Evolutionary conservation across 108 stramenopile genomes (phyloP), one percentile per base, ranked within the genome.

Genomic region (Skeletonema potamos): DNA sequence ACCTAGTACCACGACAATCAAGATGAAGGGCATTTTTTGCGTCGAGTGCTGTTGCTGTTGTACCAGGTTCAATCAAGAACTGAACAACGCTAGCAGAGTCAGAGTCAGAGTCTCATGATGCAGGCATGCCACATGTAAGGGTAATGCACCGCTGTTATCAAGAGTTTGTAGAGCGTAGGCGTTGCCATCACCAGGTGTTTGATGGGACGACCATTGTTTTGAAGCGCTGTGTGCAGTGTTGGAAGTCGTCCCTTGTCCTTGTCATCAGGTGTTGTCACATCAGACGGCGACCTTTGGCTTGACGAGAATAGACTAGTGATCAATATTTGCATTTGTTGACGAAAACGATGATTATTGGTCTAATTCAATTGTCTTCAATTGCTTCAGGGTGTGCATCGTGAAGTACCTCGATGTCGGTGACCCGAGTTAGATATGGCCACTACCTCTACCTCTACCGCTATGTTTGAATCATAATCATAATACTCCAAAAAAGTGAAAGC

Each of bases 1-100:
- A 11, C 2, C 22, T 66, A 9, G 41, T 51, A 24, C 65, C 65
- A 20, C 65, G 44, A 3, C 65, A 66, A 36, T 32, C 62, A 43
- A 32, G n/a, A 55, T 55, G 54, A 27, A 55, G 12, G n/a, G 27
- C 27, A 6, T n/a, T 10, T 15, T 10, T 27, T 10, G 6, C 54
- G 13, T 2, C 24, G 1, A 9, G n/a, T n/a, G n/a, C n/a, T 1
- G 0, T 55, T 17, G 26, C 12, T 20, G 27, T 10, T 26, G 18
- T 12, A 6, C 18, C 55, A 20, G 18, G 55, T 11, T 20, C 55
- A 10, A 56, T 12, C 55, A 56, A 56, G 55, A 17, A 20, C 55
- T 56, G 55, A 26, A 56, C 18, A 26, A 56, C 55, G 8, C 1
- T 28, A 2, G 17, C 55, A 27, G 55, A 56, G 3, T 30, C n/a